Evolutionary conservation across 306 rosid species (phyloP).

Genomic region (Casuarina glauca): DNA sequence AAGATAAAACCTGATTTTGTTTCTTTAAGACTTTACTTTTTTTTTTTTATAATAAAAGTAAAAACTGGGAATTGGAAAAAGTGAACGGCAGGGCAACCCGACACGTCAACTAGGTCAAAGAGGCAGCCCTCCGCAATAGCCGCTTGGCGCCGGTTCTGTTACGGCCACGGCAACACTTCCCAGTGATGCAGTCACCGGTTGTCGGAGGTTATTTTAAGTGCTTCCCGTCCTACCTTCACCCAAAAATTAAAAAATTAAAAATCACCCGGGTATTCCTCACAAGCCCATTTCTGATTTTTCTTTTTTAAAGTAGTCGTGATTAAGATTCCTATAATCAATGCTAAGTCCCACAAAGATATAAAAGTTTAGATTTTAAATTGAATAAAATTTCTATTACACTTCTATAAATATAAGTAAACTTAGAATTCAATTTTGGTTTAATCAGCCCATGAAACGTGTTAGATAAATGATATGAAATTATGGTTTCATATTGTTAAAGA

Average conservation of each 20-base stretch:
- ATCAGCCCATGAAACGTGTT: too few relatives aligned
- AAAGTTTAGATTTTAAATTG: too few relatives aligned
- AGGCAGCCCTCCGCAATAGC: conserved; percentile 53
- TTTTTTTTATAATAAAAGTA: conserved; percentile 12
- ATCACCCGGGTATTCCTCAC: background rate
- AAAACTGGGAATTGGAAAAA: background rate
- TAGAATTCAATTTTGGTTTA: too few relatives aligned
- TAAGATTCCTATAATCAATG: background rate
- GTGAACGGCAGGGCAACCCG: background rate
- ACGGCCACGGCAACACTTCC: conserved; percentile 49
- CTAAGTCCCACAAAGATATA: too few relatives aligned
- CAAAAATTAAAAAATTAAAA: background rate
- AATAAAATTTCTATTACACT: too few relatives aligned
- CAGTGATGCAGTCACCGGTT: conserved; percentile 5
- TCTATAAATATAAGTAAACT: too few relatives aligned
- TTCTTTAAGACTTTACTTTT: background rate
- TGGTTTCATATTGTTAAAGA: too few relatives aligned
- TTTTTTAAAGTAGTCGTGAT: too few relatives aligned
- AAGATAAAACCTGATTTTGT: background rate
- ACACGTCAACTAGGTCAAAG: conserved; percentile 52
- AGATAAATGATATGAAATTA: too few relatives aligned
- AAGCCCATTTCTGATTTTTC: background rate
- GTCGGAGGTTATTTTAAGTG: background rate
- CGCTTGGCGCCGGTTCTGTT: conserved; percentile 52
- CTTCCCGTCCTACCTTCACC: background rate